These are phyloP conservation scores for Thinopyrum elongatum DNA, from an alignment of 176 grass and related monocot genomes.

Conservation along the genomic window DNA sequence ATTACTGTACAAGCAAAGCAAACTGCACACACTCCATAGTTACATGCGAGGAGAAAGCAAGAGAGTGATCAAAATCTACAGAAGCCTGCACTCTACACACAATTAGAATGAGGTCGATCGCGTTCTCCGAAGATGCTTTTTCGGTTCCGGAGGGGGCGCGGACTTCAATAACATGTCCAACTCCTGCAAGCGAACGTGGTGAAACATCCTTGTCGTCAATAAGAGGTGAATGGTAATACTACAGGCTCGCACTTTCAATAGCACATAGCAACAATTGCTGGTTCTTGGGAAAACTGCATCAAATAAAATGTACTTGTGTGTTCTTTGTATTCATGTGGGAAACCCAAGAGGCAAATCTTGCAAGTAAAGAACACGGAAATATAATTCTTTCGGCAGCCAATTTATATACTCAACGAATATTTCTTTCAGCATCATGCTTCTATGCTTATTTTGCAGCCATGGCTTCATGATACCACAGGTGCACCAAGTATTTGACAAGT, in stretches of 20 bases:
- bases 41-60: background rate
- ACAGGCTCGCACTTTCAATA: background rate
- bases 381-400: background rate
- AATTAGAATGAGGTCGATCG: conserved; percentile 14
- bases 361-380: background rate
- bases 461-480: background rate
- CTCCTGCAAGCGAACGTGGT: background rate
- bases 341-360: background rate
- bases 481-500: background rate
- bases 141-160: conserved; percentile 3
- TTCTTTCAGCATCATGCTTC: background rate
- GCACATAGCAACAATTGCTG: background rate
- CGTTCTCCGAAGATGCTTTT: background rate
- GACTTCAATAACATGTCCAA: conserved; percentile 2
- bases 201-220: background rate
- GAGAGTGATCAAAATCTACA: background rate
- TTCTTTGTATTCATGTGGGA: background rate
- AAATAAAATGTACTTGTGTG: background rate
- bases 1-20: background rate
- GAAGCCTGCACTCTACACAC: background rate
- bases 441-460: background rate
- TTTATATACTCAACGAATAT: background rate
- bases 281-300: background rate
- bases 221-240: background rate
- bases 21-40: background rate